A percentile compares a stretch with the other conserved stretches of the same genome.
These are phyloP conservation scores for Aspergillus viridinutans DNA, from an alignment of 2,329 filamentous ascomycete species.

Conservation along the genomic window DNA sequence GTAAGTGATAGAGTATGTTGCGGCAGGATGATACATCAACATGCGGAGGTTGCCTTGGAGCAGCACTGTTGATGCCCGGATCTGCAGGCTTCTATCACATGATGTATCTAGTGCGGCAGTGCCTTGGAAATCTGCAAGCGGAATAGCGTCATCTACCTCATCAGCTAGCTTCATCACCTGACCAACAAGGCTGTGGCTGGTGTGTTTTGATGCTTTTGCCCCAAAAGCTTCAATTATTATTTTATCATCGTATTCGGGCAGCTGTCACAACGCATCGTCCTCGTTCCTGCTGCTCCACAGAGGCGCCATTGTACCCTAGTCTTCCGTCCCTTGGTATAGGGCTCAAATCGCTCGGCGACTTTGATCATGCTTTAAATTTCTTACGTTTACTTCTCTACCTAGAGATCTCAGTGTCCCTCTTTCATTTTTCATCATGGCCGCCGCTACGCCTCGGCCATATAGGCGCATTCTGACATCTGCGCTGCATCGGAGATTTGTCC, in stretches of 20 bases:
- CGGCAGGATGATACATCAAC: conserved; percentile 9
- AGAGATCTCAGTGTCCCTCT: conserved; percentile 22
- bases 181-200: conserved; percentile 17
- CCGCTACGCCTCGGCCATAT: conserved; percentile 51
- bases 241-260: conserved; percentile 16
- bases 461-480: conserved; percentile 88
- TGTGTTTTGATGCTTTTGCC: conserved; percentile 35
- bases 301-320: background rate
- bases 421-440: conserved; percentile 33
- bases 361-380: conserved; percentile 22
- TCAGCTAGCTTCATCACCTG: conserved; percentile 21
- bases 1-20: conserved; percentile 4
- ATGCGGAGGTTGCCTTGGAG: conserved; percentile 18
- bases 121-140: conserved; percentile 8
- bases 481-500: conserved; percentile 80
- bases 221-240: conserved; percentile 20
- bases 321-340: background rate
- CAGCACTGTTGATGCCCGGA: conserved; percentile 14
- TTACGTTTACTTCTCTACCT: conserved; percentile 11
- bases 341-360: conserved; percentile 1
- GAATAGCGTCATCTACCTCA: conserved; percentile 6
- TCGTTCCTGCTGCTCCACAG: background rate
- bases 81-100: conserved; percentile 28
- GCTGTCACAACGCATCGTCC: conserved; percentile 2
- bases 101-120: conserved; percentile 14